Base-by-base conservation (phyloP, 2,329 filamentous ascomycete genomes). In the Sclerotinia subarctica region DNA sequence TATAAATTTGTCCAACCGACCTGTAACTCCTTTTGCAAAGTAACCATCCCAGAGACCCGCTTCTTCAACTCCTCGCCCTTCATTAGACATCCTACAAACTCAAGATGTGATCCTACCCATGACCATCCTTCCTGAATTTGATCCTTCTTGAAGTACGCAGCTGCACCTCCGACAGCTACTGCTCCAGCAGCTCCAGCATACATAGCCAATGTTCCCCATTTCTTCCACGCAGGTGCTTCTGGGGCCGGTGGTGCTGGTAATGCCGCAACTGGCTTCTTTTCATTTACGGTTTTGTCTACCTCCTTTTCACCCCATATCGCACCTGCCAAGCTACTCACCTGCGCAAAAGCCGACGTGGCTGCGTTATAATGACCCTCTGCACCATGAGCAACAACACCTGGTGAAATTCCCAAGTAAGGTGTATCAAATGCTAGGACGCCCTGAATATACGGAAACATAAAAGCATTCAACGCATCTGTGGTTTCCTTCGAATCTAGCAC, bases 401-500 rank as follows among this genome's bases (percentile, higher is more conserved):
- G 91, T 29, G 89, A 87, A 72, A 94, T 93, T 68, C 91, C 91
- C 1, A 95, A 85, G 78, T 91, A 99, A 0, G 95, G 95, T 0
- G 95, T 99, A 80, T 98, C 94, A 77, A 97, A 97, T 63, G 94
- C 92, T 59, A 98, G 85, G 35, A 98, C 87, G 72, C 91, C 94
- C 79, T 94, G 91, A 72, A 98, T 88, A 78, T 93, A 94, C 1
- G 94, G 94, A 78, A 98, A 98, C 90, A 97, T 94, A 77, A 96
- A 87, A 44, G 81, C 79, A 74, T 85, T 89, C 26, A 78, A 59
- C 7, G 66, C 44, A 32, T 68, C 51, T 21, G 59, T 66, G 2
- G 64, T 59, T 56, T 69, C 64, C 42, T 58, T 56, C 11, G 59
- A 53, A 63, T 74, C 70, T 54, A 77, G 73, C 2, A 70, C 66